phyloP scores from a whole-genome alignment of 164 flowering plant species.

The Umbilicus rupestris region DNA sequence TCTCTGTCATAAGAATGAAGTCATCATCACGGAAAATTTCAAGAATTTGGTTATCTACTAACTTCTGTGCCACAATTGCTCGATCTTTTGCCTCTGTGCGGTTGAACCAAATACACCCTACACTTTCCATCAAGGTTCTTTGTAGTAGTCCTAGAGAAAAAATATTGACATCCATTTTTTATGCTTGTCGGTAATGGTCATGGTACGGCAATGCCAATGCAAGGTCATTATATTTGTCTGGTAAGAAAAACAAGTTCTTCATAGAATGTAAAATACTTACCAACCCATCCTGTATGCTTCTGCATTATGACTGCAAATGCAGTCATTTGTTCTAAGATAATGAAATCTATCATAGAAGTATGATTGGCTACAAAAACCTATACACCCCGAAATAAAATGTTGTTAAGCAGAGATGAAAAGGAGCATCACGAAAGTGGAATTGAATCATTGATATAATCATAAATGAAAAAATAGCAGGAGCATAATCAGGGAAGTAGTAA shows the following conservation, averaged over 20 bases:
- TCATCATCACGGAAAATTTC: background rate
- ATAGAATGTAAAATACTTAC: conserved; percentile 34
- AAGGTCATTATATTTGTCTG: background rate
- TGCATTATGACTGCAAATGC: conserved; percentile 99
- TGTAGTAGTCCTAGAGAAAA: conserved; percentile 59
- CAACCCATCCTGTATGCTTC: conserved; percentile 99
- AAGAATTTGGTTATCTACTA: conserved; percentile 13
- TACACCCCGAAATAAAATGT: background rate
- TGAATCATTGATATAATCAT: no score
- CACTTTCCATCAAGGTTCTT: conserved; percentile 83
- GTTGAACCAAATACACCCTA: conserved; percentile 98
- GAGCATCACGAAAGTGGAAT: background rate
- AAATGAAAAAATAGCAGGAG: background rate
- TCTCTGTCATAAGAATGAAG: background rate
- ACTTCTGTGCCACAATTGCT: conserved; percentile 83
- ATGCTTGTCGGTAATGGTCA: background rate
- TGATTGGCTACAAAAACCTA: conserved; percentile 99
- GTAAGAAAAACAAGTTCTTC: background rate
- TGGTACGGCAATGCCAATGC: background rate
- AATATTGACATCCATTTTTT: background rate
- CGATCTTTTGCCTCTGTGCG: conserved; percentile 92
- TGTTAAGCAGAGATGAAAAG: background rate
- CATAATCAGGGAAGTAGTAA: background rate
- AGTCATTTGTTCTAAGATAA: conserved; percentile 93
- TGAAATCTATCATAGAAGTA: conserved; percentile 98